Evolutionary conservation across 208 protist species (phyloP).

Genomic region (Trypanosoma vivax): DNA sequence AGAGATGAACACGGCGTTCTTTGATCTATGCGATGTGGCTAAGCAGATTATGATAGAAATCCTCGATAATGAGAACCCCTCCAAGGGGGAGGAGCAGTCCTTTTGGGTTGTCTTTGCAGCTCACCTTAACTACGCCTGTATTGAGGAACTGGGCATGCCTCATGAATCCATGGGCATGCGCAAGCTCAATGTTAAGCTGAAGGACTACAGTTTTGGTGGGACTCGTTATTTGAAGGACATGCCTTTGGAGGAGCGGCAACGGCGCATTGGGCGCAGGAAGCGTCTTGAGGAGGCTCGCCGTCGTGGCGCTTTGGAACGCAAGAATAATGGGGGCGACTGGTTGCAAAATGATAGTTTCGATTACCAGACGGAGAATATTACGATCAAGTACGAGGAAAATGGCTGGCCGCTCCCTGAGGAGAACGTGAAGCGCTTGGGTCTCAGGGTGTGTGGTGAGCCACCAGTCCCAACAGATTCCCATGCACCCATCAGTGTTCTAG

Average conservation of each 20-base stretch:
- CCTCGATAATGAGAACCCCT: conserved; percentile 41
- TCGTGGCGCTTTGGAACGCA: not conserved
- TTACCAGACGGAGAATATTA: conserved; percentile 76
- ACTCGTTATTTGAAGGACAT: conserved; percentile 90
- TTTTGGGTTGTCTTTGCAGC: conserved; percentile 76
- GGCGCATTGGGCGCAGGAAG: conserved; percentile 39
- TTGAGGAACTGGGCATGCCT: conserved; percentile 57
- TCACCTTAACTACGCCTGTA: conserved; percentile 44
- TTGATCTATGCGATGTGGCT: conserved; percentile 82
- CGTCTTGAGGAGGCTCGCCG: conserved; percentile 70
- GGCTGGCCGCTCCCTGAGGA: conserved; percentile 37
- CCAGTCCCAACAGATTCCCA: not conserved
- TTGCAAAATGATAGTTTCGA: conserved; percentile 81
- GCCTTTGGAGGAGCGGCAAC: conserved; percentile 58
- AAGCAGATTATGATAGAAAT: conserved; percentile 69
- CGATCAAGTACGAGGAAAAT: conserved; percentile 51
- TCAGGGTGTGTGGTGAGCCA: conserved; percentile 2
- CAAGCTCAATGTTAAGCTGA: conserved; percentile 89
- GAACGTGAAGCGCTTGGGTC: conserved; percentile 26
- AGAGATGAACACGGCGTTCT: conserved; percentile 81
- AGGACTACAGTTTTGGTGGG: conserved; percentile 87
- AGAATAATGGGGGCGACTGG: conserved; percentile 34
- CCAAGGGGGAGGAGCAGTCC: conserved; percentile 38
- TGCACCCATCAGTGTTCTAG: conserved; percentile 12
- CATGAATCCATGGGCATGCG: conserved; percentile 56